These are phyloP conservation scores for Ophiostoma australiae DNA, from an alignment of 2,329 filamentous ascomycete genomes.

Conservation along the genomic window DNA sequence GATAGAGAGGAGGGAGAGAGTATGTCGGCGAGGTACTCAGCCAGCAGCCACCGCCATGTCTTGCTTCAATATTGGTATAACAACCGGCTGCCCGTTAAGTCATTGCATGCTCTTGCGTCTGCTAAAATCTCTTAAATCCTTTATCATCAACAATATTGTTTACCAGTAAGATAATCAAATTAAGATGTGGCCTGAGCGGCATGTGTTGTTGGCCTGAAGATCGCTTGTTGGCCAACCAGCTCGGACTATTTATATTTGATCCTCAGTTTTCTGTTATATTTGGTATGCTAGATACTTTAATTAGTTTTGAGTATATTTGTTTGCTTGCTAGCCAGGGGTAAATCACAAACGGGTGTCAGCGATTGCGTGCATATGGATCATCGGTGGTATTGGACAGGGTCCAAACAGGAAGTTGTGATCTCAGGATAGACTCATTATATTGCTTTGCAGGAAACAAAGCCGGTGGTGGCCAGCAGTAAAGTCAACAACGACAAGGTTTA, in stretches of 20 bases:
- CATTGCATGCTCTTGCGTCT: not conserved
- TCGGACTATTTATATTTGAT: not conserved
- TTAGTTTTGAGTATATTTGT: not conserved
- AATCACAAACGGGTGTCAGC: not conserved
- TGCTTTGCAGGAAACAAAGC: not conserved
- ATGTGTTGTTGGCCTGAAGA: not conserved
- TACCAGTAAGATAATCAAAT: not conserved
- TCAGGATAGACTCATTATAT: not conserved
- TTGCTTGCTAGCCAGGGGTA: not conserved
- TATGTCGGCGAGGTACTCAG: not conserved
- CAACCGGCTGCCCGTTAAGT: not conserved
- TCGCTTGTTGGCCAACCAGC: not conserved
- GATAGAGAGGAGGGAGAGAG: not conserved
- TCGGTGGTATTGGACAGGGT: not conserved
- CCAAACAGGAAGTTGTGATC: not conserved
- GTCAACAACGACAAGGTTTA: not conserved
- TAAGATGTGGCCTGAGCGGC: slow-evolving; percentile 8
- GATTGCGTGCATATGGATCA: slow-evolving; percentile 2
- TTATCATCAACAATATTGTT: not conserved
- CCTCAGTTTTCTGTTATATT: not conserved
- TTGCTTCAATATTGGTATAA: not conserved
- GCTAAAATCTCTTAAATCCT: not conserved
- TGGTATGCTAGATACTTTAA: not conserved
- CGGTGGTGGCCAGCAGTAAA: not conserved
- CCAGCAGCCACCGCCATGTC: slow-evolving; percentile 7